Evolutionary conservation across 148 eudicot species (phyloP).

Genomic region (Spergularia marina): DNA sequence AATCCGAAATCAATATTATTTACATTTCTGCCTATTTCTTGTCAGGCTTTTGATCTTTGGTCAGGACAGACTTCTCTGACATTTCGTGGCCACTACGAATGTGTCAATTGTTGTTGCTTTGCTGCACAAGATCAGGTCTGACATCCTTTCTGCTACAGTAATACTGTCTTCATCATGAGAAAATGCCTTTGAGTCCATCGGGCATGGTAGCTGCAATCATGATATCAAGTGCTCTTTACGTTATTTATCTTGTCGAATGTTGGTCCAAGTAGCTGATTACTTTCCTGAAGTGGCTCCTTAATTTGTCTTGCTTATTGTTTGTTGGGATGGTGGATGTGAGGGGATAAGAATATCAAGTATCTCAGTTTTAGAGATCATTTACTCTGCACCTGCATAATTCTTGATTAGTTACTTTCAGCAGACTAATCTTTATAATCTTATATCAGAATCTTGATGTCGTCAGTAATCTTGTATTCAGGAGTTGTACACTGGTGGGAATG

Average conservation of each 20-base stretch:
- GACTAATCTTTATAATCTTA: not conserved
- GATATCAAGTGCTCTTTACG: not conserved
- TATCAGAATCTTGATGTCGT: not conserved
- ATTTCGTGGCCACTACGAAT: slow-evolving; percentile 85
- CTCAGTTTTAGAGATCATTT: not conserved
- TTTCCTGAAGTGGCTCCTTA: not conserved
- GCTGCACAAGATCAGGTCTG: slow-evolving; percentile 70
- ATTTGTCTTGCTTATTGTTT: not conserved
- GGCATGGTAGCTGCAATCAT: not conserved
- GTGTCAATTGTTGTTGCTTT: slow-evolving; percentile 85
- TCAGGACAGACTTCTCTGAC: slow-evolving; percentile 57
- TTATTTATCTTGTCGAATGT: not conserved
- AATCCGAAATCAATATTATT: not conserved
- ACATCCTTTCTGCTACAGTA: not conserved
- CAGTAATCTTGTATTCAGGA: slow-evolving; percentile 47
- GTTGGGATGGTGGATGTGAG: not conserved
- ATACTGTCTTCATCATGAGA: not conserved
- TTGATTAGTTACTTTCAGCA: not conserved
- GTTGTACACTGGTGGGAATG: slow-evolving; percentile 83
- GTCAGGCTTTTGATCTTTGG: slow-evolving; percentile 88
- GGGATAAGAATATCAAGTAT: not conserved
- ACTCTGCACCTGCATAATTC: not conserved
- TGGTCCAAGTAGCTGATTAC: not conserved
- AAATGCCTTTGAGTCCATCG: not conserved
- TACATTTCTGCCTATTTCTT: not conserved